Base-by-base conservation (phyloP, 2,329 filamentous ascomycete genomes). In the Dactylellina cionopaga region DNA sequence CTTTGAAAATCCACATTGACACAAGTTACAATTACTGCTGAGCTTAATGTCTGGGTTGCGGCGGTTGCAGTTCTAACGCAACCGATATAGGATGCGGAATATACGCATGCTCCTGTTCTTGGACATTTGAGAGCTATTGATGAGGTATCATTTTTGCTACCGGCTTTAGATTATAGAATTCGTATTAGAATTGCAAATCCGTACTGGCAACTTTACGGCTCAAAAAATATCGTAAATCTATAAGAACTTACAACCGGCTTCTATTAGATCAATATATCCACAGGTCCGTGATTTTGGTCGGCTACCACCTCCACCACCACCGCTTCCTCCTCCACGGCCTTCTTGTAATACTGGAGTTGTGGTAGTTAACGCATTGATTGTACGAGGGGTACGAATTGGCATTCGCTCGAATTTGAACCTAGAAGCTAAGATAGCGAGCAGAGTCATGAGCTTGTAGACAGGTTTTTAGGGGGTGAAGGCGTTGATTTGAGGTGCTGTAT, bases 81-180 rank as follows among this genome's bases (percentile, higher is more conserved):
- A 24, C 59, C 59, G 6, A 63, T 2, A 44, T 54, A 54, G 6
- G 59, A 54, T 13, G 25, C 59, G 5, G 59, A 63, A 54, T 63
- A 63, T 4, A 17, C 59, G 19, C 59, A 63, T 5, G 13, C 35
- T 9, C 2, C 37, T 1, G n/a, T 39, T 3, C 25, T 19, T 11
- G 35, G 13, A 19, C 46, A 51, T 19, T 33, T 51, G 5, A 51
- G 22, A 5, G n/a, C 2, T 2, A 3, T 4, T 19, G 39, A n/a
- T 6, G 7, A 19, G 17, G 15, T 19, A 11, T 17, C 5, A 22
- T 19, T 43, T n/a, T n/a, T n/a, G n/a, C n/a, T n/a, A n/a, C n/a
- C n/a, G n/a, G n/a, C n/a, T n/a, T n/a, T n/a, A n/a, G n/a, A n/a
- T n/a, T n/a, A n/a, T n/a, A n/a, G n/a, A n/a, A n/a, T n/a, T n/a